phyloP scores from a whole-genome alignment of 116 monocot genomes.

The Cymodocea nodosa region DNA sequence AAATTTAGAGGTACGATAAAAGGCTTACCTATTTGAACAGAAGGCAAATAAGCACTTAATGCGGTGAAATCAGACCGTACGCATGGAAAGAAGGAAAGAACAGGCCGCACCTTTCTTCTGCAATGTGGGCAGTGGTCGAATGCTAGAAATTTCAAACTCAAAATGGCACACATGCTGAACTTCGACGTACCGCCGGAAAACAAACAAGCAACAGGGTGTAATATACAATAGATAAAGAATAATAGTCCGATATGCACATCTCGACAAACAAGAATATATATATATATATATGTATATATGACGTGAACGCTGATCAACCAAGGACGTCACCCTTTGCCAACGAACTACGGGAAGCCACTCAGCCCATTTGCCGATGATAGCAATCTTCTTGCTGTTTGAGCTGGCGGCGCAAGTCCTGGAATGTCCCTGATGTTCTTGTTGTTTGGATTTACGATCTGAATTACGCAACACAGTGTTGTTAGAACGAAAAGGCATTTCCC shows the following conservation, averaged over 20 bases:
- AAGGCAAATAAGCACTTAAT: too few species aligned
- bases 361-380: conserved; percentile 17
- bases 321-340: neutral
- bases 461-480: neutral
- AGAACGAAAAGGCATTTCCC: neutral
- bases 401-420: conserved; percentile 87
- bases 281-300: neutral
- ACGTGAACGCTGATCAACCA: too few species aligned
- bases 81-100: too few species aligned
- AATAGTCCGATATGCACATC: conserved; percentile 6
- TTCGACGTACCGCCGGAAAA: neutral
- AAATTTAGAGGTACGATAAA: too few species aligned
- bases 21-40: too few species aligned
- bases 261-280: neutral
- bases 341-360: conserved; percentile 2
- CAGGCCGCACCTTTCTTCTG: too few species aligned
- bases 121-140: too few species aligned
- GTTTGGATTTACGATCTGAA: conserved; percentile 76
- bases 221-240: conserved; percentile 9
- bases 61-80: too few species aligned
- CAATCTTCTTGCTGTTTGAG: conserved; percentile 46
- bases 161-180: neutral
- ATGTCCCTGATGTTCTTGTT: conserved; percentile 71
- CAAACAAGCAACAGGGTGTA: neutral
- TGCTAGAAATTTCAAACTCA: neutral